Base-by-base conservation (phyloP, 495 filamentous ascomycete species). In the Talaromyces nanjingensis region DNA sequence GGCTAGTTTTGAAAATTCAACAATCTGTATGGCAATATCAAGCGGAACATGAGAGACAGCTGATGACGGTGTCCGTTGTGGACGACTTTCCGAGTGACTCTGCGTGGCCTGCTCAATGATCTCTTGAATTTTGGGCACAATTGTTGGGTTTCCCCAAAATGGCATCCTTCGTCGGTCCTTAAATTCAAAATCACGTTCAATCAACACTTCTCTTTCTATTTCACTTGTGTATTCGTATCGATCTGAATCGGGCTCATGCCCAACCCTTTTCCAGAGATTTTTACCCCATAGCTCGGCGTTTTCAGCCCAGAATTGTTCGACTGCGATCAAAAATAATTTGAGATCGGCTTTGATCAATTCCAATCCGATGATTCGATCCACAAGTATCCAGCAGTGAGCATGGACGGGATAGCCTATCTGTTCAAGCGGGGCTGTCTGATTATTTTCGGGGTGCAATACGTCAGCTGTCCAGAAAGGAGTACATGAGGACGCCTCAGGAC, bases 21-120 rank as follows among this genome's bases (percentile, higher is more conserved):
- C 22, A 16, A 60, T 60, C 31, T 60, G 16, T 60, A 60, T 60
- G n/a, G 58, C 58, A 25, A 60, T 39, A n/a, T 60, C 58, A 60
- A 60, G 33, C 2, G 58, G 58, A 37, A 60, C 22, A 20, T 39
- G 27, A 34, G 58, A 45, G 58, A 60, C 22, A 20, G 45, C 4
- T 37, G 58, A 60, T 37, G 58, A 37, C 33, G 16, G n/a, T 37
- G 22, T 37, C 33, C 58, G 33, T 24, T 39, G 58, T 39, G 29
- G 33, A 39, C 4, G 58, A 37, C 27, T 37, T 18, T 24, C 16
- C 11, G 58, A 12, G 18, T 31, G 33, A 24, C 18, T 60, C 34
- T 60, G 33, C 18, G 58, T 60, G 18, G 58, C 58, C 31, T 45
- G 34, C 18, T 60, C 58, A 39, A 60, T 39, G n/a, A 60, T 60